Percentiles rank a stretch among this genome's conserved stretches.
Evolutionary conservation across 306 rosid species (phyloP).

Genomic region (Lagenaria siceraria): DNA sequence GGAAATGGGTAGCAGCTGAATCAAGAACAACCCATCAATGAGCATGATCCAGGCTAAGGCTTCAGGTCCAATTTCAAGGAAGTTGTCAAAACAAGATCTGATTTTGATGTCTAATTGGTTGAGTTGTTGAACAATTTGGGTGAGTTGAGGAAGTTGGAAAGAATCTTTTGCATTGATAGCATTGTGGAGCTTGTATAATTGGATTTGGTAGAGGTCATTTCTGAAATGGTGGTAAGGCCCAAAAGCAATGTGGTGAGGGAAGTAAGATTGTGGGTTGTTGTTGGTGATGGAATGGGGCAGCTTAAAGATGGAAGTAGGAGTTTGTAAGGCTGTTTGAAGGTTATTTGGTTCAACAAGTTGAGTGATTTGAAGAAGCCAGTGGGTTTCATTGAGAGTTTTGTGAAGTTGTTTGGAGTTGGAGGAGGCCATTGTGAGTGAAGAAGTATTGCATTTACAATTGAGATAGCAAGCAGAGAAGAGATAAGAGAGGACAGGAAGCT

Average conservation of each 20-base stretch:
- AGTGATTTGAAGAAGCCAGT: background rate
- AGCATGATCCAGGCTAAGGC: background rate
- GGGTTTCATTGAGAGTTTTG: background rate
- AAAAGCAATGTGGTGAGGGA: background rate
- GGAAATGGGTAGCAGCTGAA: background rate
- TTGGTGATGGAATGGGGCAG: background rate
- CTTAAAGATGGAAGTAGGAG: background rate
- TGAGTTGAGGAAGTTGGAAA: background rate
- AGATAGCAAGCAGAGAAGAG: background rate
- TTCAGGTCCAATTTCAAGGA: background rate
- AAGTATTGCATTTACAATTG: background rate
- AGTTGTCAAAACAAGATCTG: background rate
- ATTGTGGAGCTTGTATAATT: conserved; percentile 1
- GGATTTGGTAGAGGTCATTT: background rate
- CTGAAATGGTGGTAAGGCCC: conserved; percentile 9
- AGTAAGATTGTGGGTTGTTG: background rate
- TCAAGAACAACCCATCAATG: background rate
- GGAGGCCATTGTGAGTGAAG: background rate
- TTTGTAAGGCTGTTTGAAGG: background rate
- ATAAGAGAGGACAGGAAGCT: background rate
- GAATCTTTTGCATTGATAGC: background rate
- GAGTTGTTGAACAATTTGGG: background rate
- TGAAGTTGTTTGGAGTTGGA: background rate
- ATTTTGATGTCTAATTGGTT: background rate
- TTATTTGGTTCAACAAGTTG: background rate